A percentile compares a stretch with the other conserved stretches of the same genome.
These are phyloP conservation scores for Euryodendron excelsum DNA, from an alignment of 148 eudicot species.

Conservation along the genomic window DNA sequence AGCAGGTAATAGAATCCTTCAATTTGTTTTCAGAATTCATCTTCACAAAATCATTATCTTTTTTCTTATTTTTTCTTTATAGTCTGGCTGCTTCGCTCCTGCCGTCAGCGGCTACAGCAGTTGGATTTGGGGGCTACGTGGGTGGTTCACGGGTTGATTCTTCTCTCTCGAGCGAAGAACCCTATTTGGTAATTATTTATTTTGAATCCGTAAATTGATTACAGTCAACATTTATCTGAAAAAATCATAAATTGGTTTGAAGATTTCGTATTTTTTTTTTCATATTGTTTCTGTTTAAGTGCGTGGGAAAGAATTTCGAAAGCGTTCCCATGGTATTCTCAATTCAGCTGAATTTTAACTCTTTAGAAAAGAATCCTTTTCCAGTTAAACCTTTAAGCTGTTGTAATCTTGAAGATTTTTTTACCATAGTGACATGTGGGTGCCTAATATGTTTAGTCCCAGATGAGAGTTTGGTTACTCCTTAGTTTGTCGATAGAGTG, in stretches of 20 bases:
- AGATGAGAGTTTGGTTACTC: background rate
- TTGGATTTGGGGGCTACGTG: slow-evolving; percentile 92
- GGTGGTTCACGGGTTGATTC: slow-evolving; percentile 78
- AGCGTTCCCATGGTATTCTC: background rate
- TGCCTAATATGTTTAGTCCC: background rate
- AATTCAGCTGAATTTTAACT: background rate
- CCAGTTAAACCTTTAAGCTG: no score
- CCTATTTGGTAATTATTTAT: slow-evolving; percentile 41
- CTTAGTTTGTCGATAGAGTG: background rate
- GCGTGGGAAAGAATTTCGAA: background rate
- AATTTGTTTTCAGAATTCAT: background rate
- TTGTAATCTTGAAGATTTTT: no score
- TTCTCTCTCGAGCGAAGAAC: slow-evolving; percentile 46
- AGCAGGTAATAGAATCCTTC: slow-evolving; percentile 54
- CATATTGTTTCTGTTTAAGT: background rate
- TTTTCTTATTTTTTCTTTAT: background rate
- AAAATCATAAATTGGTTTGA: background rate
- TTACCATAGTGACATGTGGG: no score
- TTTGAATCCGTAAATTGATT: background rate
- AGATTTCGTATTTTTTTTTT: background rate
- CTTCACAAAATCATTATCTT: background rate
- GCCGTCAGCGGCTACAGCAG: slow-evolving; percentile 57
- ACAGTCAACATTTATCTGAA: background rate
- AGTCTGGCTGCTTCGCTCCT: slow-evolving; percentile 81
- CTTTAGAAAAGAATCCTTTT: no score